Evolutionary conservation across 768 basidiomycete genomes (phyloP), one percentile per base, ranked within the genome.

Genomic region (Boletus pseudopeckii): DNA sequence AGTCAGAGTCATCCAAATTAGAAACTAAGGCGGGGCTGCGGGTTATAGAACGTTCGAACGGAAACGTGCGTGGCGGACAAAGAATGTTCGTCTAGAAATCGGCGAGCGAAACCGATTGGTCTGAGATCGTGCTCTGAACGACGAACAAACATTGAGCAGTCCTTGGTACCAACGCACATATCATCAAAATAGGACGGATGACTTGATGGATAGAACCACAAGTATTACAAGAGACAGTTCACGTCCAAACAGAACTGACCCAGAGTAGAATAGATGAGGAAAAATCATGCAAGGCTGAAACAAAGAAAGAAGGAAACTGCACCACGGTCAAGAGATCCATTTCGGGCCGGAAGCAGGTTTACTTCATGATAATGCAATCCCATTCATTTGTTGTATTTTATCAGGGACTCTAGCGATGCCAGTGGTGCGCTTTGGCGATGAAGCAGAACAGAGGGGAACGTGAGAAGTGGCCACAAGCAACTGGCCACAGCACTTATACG

Each of bases 381-480:
- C 41, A 51, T 52, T 47, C 56, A 52, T 51, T 47, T 37, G 59
- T 41, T 33, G 54, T 52, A 52, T 47, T 53, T 38, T 26, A 61
- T 64, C 52, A 56, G 20, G 34, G 41, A 42, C 17, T 50, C 48
- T 26, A 43, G 54, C 44, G 43, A 42, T 51, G 58, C 48, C 45
- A 55, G 39, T 47, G 45, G 45, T 38, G 53, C n/a, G 32, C 24
- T 42, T 51, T 53, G n/a, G 45, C 10, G 57, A 54, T 45, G 59
- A 42, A 56, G 51, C 26, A 51, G 56, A 42, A 60, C 40, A 38
- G 33, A 52, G 28, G 40, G 53, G 18, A 51, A 54, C 58, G 64
- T 65, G 64, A 57, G 63, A 64, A 60, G 55, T n/a, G n/a, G 32
- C 50, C 7, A 4, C 42, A 18, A 38, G 32, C 11, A 13, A 53